Evolutionary conservation across 2,329 filamentous ascomycete genomes (phyloP), one percentile per base, ranked within the genome.

Genomic region (Phaeosphaeriaceae sp.): DNA sequence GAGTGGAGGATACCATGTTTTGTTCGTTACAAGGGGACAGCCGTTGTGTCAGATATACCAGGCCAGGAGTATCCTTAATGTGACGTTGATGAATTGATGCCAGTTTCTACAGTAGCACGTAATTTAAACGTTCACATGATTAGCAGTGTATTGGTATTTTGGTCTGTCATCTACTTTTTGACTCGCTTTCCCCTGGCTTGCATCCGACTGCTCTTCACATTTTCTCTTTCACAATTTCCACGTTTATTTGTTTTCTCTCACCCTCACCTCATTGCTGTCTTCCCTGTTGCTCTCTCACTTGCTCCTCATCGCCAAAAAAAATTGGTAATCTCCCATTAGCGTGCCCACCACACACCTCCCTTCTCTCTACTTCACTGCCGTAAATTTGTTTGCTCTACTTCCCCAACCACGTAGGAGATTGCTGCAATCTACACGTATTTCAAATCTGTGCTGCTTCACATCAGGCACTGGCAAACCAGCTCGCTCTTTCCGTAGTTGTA

Each of bases 11-110:
- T 35, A 15, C 34, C 29, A 32, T 30, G 34, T 23, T 9, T 48
- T 15, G 17, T 32, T 15, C 21, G 37, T 26, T 46, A 49, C 47
- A 51, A 60, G 50, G 33, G 37, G 43, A 15, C 17, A 29, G 23
- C 17, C 29, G 37, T 40, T 36, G 29, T 43, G 46, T 39, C 34
- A 43, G 46, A 29, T 28, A 50, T 17, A 30, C 45, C 50, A 38
- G n/a, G 33, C 36, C 16, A 38, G 35, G 35, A 38, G 39, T 42
- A 16, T 42, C 13, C 30, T 30, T 34, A 11, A 38, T 34, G 37
- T 45, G 46, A 48, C 37, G 13, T 46, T 53, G 33, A 60, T 48
- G 58, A 61, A 37, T 50, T 51, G 54, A 61, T 60, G 60, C 58
- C 58, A 61, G 32, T 50, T 50, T 54, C 32, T 45, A 42, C 15